Conservation (phyloP, 2,329 filamentous ascomycete genomes). For the Fonsecaea pedrosoi region DNA sequence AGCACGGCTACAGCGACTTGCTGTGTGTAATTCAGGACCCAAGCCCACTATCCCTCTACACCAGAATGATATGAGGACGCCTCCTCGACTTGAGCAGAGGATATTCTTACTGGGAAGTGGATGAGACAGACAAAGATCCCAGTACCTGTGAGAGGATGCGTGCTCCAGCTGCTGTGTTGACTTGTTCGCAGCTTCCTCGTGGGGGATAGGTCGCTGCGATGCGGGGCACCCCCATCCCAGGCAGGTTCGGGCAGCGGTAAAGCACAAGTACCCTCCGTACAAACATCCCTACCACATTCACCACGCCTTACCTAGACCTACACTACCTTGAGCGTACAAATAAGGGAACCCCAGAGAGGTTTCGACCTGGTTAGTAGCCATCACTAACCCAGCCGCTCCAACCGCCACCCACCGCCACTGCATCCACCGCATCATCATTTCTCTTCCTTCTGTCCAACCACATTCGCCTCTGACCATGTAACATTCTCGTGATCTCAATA, state of each 20-base stretch:
- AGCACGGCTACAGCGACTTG: not conserved
- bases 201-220: not conserved
- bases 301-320: not conserved
- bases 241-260: not conserved
- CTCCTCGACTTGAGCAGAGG: not conserved
- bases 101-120: not conserved
- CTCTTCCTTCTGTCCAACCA: not conserved
- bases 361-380: not conserved
- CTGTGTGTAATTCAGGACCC: not conserved
- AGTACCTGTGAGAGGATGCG: not conserved
- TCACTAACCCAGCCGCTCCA: not conserved
- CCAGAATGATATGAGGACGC: not conserved
- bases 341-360: not conserved
- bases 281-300: not conserved
- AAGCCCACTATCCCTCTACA: not conserved
- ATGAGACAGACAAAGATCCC: not conserved
- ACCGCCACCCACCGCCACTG: not conserved
- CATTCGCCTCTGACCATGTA: not conserved
- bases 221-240: conserved; percentile 11
- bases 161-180: not conserved
- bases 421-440: not conserved
- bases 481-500: conserved; percentile 14
- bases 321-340: not conserved
- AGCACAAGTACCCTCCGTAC: not conserved
- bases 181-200: conserved; percentile 16